These are phyloP conservation scores for Chalciporus chontae DNA, from an alignment of 768 basidiomycete species.

Conservation along the genomic window DNA sequence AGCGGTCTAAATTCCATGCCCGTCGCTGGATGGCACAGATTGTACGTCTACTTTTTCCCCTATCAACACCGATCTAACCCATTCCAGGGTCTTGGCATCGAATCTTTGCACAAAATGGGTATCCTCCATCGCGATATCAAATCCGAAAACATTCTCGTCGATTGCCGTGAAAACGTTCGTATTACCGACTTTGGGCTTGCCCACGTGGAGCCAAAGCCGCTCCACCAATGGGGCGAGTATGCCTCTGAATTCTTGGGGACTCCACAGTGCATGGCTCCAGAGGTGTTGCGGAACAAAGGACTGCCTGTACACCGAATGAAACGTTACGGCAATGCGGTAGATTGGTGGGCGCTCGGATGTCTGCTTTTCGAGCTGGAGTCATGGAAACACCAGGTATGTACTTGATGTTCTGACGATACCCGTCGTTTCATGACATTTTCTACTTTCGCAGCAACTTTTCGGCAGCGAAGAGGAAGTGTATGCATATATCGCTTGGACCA, in stretches of 20 bases:
- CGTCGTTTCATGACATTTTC: background rate
- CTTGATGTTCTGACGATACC: background rate
- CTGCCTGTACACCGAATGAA: conserved; percentile 3
- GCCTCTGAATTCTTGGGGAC: conserved; percentile 33
- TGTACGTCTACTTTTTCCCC: conserved; percentile 18
- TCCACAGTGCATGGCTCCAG: conserved; percentile 39
- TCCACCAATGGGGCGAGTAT: conserved; percentile 16
- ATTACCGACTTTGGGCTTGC: conserved; percentile 43
- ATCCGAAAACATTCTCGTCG: conserved; percentile 65
- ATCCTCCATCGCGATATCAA: conserved; percentile 71
- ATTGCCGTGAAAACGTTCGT: conserved; percentile 35
- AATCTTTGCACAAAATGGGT: conserved; percentile 51
- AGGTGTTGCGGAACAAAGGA: conserved; percentile 31
- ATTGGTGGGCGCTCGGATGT: conserved; percentile 44
- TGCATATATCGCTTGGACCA: conserved; percentile 21
- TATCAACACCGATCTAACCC: background rate
- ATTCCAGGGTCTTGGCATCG: conserved; percentile 38
- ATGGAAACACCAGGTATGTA: conserved; percentile 21
- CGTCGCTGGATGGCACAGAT: conserved; percentile 41
- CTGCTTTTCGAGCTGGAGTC: conserved; percentile 37
- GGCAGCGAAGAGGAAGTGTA: conserved; percentile 18
- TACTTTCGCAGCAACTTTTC: conserved; percentile 31
- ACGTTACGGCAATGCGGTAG: conserved; percentile 32
- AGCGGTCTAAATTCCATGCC: conserved; percentile 26
- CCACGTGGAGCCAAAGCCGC: conserved; percentile 15